Evolutionary conservation across 192 early-diverging fungal species (phyloP), one percentile per base, ranked within the genome.

Genomic region (Coemansia reversa): DNA sequence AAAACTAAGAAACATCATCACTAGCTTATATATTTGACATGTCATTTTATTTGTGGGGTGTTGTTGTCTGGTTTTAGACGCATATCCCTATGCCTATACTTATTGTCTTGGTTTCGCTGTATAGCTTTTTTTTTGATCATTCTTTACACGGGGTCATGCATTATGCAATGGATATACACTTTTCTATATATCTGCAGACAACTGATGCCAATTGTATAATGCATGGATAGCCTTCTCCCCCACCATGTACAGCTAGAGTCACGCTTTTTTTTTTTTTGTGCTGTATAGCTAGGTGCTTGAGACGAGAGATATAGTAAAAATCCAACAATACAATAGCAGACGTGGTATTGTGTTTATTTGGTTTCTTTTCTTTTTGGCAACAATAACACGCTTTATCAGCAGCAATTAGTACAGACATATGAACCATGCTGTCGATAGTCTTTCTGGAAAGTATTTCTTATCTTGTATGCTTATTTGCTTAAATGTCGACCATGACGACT

Each of bases 1-100:
- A 35, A 49, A n/a, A 53, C 7, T 35, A 35, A 62, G 30, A 62
- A 62, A 27, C 19, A 51, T 27, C 52, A 51, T 11, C 52, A 51
- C 4, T 55, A 63, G 30, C 14, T 23, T 4, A 35, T 18, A 35
- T 33, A n/a, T n/a, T n/a, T n/a, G n/a, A n/a, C n/a, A n/a, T n/a
- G n/a, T n/a, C n/a, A n/a, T 7, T 28, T 55, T 24, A 27, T 27
- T 27, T 2, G 27, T 27, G 27, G 27, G 3, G 27, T 27, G 27
- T 27, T 27, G 27, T 27, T 27, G 27, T 27, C 27, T 27, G 3
- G 1, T 27, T 35, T 1, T 11, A 7, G 33, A 35, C 0, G 33
- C 2, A 35, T 35, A 35, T 35, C 33, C 33, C 6, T 7, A 11
- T 35, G 11, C 7, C 33, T 11, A 11, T 35, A 11, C 11, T 5